Evolutionary conservation across 192 early-diverging fungal species (phyloP), one percentile per base, ranked within the genome.

Genomic region (Neocallimastix lanati): DNA sequence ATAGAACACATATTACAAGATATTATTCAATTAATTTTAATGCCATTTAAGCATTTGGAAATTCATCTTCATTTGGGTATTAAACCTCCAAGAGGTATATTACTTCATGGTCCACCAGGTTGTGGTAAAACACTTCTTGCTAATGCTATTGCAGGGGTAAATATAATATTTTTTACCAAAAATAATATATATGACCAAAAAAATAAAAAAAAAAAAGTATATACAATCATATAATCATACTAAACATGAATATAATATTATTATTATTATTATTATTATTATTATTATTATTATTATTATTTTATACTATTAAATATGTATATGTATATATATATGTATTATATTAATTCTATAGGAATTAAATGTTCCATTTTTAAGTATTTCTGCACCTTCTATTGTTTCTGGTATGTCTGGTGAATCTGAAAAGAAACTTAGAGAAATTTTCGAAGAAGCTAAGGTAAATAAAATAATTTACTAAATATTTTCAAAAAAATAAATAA

Each of bases 361-460:
- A 13, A 90, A 89, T 6, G 93, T 99, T 13, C 95, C 96, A 3
- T 96, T 99, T 78, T 84, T 97, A 78, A 94, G 92, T 80, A 95
- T 99, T 77, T 94, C 95, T 18, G 96, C 96, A 12, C 97, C 97
- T 25, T 94, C 94, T 1, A 89, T 98, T 29, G 95, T 99, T 13
- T 95, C 94, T 27, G 96, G 96, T 18, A 97, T 98, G 95, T 97
- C 96, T 27, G 97, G 97, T 76, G 97, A 99, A 85, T 96, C 94
- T 12, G 97, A 99, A 84, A 97, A 98, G 83, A 98, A 98, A 86
- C 92, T 99, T 29, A 89, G 97, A 30, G 97, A 98, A 81, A 89
- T 99, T 0, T 99, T 99, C 89, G 94, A 96, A n/a, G 95, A 98
- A 82, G 97, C 96, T 7, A 93, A 89, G 78, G 81, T 81, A 21